A percentile compares a stretch with the other conserved stretches of the same genome.
These are phyloP conservation scores for Podaxis sp. DNA, from an alignment of 768 basidiomycete species.

Conservation along the genomic window DNA sequence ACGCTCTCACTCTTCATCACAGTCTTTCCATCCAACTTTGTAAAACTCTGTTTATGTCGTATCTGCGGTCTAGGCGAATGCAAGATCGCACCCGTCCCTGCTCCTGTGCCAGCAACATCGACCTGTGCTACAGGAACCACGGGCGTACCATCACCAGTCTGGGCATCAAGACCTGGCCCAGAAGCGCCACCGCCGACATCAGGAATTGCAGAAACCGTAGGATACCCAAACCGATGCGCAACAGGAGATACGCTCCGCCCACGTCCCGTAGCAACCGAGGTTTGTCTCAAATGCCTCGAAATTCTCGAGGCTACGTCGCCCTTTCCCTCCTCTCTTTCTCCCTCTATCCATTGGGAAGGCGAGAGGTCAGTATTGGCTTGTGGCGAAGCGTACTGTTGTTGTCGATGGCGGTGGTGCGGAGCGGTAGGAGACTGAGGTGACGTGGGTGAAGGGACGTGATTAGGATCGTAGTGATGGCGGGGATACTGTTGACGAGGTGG, in stretches of 20 bases:
- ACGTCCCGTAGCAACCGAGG: conserved; percentile 3
- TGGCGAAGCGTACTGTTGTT: neutral
- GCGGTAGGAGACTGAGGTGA: neutral
- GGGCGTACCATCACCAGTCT: neutral
- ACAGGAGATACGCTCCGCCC: conserved; percentile 9
- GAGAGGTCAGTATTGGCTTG: neutral
- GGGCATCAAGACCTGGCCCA: conserved; percentile 2
- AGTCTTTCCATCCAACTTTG: conserved; percentile 34
- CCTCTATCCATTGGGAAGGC: conserved; percentile 8
- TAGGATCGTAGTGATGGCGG: neutral
- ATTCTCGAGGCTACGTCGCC: conserved; percentile 2
- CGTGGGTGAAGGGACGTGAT: neutral
- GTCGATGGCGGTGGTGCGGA: neutral
- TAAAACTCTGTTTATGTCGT: conserved; percentile 61
- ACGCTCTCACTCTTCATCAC: conserved; percentile 58
- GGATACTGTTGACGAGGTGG: neutral
- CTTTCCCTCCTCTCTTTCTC: conserved; percentile 2
- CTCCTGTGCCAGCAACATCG: neutral
- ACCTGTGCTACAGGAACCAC: neutral
- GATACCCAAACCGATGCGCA: conserved; percentile 8
- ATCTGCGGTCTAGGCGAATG: conserved; percentile 69
- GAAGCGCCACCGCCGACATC: neutral
- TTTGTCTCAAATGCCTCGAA: conserved; percentile 8
- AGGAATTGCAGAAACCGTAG: neutral
- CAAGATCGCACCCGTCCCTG: conserved; percentile 29